Evolutionary conservation across 371 early-diverging fungal species (phyloP).

Genomic region (Haplosporangium sp.): DNA sequence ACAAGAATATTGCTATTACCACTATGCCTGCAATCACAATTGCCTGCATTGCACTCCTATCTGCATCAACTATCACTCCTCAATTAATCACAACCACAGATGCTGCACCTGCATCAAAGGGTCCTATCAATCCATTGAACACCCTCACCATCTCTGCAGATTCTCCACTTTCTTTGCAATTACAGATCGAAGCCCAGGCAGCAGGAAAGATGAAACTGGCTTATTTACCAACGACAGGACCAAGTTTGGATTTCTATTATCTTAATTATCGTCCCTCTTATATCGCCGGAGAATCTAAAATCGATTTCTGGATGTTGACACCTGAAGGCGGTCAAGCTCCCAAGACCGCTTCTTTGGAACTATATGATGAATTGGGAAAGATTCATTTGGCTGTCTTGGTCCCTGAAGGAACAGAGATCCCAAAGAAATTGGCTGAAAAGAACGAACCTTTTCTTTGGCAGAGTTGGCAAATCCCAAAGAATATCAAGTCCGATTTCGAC

Average conservation of each 20-base stretch:
- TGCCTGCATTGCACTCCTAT: slow-evolving; percentile 9
- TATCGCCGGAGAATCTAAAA: slow-evolving; percentile 25
- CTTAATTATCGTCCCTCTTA: slow-evolving; percentile 47
- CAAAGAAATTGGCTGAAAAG: slow-evolving; percentile 1
- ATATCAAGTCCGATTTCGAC: slow-evolving; percentile 25
- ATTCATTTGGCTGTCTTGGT: slow-evolving; percentile 19
- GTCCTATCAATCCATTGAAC: slow-evolving; percentile 14
- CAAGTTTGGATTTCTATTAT: slow-evolving; percentile 39
- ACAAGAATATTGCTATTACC: too few species aligned
- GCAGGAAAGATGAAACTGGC: slow-evolving; percentile 27
- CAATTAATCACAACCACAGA: not conserved
- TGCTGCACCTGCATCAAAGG: slow-evolving; percentile 15
- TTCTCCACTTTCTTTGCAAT: slow-evolving; percentile 21
- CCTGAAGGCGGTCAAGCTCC: slow-evolving; percentile 28
- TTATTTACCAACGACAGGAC: slow-evolving; percentile 27
- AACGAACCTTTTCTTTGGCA: slow-evolving; percentile 40
- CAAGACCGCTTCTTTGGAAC: slow-evolving; percentile 21
- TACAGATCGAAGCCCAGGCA: slow-evolving; percentile 36
- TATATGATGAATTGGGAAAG: slow-evolving; percentile 42
- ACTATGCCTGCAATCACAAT: slow-evolving; percentile 2
- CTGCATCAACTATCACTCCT: not conserved
- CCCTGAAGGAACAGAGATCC: slow-evolving; percentile 33
- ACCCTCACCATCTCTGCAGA: slow-evolving; percentile 12
- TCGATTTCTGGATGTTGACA: slow-evolving; percentile 52
- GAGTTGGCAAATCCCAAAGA: slow-evolving; percentile 32